Conservation (phyloP, 2,329 filamentous ascomycete species). For the Nemania sp. region DNA sequence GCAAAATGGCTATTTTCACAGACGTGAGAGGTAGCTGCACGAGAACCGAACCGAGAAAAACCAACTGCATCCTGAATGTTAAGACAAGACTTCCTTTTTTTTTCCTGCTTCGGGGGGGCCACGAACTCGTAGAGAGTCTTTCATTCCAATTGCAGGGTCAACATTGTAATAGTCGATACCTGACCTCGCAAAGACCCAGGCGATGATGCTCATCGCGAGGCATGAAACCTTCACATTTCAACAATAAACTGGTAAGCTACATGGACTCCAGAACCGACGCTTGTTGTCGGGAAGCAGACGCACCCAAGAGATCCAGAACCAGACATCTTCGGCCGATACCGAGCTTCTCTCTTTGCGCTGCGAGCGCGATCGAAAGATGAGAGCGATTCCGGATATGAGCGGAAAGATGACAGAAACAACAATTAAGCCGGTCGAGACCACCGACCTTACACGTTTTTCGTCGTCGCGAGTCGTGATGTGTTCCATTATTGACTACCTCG, state of each 20-base stretch:
- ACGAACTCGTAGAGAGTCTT: background rate
- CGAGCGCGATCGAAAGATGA: background rate
- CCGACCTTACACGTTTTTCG: background rate
- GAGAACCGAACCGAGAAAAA: no score
- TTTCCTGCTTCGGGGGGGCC: background rate
- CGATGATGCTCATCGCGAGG: background rate
- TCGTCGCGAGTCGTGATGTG: background rate
- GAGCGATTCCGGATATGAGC: background rate
- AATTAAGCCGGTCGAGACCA: background rate
- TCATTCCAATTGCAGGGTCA: background rate
- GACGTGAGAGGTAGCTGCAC: conserved; percentile 2
- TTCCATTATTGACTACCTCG: background rate
- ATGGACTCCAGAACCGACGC: background rate
- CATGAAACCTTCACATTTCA: background rate
- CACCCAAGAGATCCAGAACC: background rate
- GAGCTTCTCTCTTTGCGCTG: background rate
- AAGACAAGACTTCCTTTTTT: no score
- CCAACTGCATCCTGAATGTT: no score
- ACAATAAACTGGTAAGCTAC: background rate
- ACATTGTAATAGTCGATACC: background rate
- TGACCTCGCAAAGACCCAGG: background rate
- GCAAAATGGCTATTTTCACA: conserved; percentile 25
- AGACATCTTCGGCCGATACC: background rate
- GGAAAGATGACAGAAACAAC: background rate
- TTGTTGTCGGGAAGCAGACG: background rate